Evolutionary conservation across 371 early-diverging fungal species (phyloP).

Genomic region (Umbelopsis sp.): DNA sequence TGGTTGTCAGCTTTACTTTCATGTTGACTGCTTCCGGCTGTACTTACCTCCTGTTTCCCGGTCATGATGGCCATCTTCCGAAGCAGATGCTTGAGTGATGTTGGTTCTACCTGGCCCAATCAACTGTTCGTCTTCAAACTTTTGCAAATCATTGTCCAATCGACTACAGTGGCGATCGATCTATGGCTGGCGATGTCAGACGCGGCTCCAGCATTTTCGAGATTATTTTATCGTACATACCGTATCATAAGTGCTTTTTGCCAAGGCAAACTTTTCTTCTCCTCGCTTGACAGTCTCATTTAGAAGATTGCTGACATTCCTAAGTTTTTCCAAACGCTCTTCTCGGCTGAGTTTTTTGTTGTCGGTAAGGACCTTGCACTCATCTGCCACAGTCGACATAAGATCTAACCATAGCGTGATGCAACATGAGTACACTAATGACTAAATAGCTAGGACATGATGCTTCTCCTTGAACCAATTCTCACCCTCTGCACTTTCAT

Average conservation of each 20-base stretch:
- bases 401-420: constrained; percentile 41
- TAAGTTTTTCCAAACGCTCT: constrained; percentile 61
- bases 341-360: constrained; percentile 42
- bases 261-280: constrained; percentile 91
- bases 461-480: too few relatives aligned
- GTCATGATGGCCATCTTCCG: neutral
- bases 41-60: neutral
- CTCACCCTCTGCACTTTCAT: constrained; percentile 77
- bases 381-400: constrained; percentile 60
- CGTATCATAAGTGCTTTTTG: constrained; percentile 91
- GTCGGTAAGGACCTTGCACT: constrained; percentile 43
- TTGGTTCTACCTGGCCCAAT: constrained; percentile 58
- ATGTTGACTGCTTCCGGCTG: too few relatives aligned
- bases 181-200: constrained; percentile 34
- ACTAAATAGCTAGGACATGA: too few relatives aligned
- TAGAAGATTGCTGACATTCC: constrained; percentile 61
- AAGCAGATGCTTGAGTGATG: neutral
- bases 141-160: constrained; percentile 87
- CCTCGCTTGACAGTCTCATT: constrained; percentile 82
- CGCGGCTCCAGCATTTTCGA: neutral
- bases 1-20: too few relatives aligned
- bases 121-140: constrained; percentile 89
- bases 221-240: constrained; percentile 46
- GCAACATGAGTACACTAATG: neutral
- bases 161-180: constrained; percentile 90